Evolutionary conservation across 2,329 filamentous ascomycete genomes (phyloP).

Genomic region (Colletotrichum camelliae): DNA sequence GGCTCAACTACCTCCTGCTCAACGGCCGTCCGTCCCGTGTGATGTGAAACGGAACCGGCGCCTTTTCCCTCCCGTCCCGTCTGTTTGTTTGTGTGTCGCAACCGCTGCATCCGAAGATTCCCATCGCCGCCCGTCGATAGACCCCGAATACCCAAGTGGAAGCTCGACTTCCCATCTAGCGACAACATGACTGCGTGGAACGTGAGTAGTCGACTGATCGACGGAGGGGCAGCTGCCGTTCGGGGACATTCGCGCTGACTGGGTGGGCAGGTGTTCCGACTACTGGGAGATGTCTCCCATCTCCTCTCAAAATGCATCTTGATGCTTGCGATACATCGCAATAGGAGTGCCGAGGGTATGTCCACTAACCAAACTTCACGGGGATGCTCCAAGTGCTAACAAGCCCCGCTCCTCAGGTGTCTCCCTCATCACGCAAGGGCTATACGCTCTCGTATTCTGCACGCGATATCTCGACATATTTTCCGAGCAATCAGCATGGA

Average conservation of each 20-base stretch:
- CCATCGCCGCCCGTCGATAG: neutral
- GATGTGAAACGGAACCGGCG: constrained; percentile 21
- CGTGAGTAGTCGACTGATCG: constrained; percentile 30
- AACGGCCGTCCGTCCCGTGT: constrained; percentile 11
- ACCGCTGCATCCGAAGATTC: neutral
- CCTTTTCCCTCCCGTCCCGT: neutral
- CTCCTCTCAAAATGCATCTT: constrained; percentile 87
- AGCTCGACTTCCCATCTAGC: constrained; percentile 13
- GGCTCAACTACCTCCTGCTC: neutral
- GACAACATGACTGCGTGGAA: constrained; percentile 46
- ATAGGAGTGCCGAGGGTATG: constrained; percentile 82
- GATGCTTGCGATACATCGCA: constrained; percentile 88
- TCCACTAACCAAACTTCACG: neutral
- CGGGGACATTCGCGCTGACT: constrained; percentile 8
- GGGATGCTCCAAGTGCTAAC: constrained; percentile 18
- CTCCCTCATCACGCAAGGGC: constrained; percentile 86
- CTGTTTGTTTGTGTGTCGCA: constrained; percentile 14
- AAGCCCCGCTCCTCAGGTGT: constrained; percentile 63
- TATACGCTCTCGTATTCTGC: constrained; percentile 87
- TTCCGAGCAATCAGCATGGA: constrained; percentile 63
- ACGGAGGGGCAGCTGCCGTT: neutral
- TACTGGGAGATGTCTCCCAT: constrained; percentile 85
- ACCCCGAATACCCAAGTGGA: neutral
- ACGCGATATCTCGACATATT: constrained; percentile 89
- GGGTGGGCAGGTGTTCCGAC: constrained; percentile 65